Conservation (phyloP, 2,329 filamentous ascomycete species). For the Penicillium sp. region DNA sequence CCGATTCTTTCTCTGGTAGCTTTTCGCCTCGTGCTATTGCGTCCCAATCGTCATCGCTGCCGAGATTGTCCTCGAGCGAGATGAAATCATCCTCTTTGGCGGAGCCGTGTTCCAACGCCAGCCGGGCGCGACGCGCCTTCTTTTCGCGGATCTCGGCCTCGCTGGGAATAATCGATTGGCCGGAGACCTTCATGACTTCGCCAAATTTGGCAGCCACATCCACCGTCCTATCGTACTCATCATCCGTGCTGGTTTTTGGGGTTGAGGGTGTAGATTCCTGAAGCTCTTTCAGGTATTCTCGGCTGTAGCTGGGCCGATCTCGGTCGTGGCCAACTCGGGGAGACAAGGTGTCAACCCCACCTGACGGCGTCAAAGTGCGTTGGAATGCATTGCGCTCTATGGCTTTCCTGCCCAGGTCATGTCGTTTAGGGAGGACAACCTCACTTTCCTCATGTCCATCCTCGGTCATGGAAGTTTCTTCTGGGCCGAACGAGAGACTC, state of each 20-base stretch:
- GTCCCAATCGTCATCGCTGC: slow-evolving; percentile 47
- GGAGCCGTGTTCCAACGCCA: slow-evolving; percentile 65
- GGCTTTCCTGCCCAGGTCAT: slow-evolving; percentile 63
- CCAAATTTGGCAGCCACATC: slow-evolving; percentile 54
- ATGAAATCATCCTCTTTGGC: slow-evolving; percentile 65
- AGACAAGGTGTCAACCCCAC: slow-evolving; percentile 56
- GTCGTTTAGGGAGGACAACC: slow-evolving; percentile 60
- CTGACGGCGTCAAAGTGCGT: slow-evolving; percentile 52
- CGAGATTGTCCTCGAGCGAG: slow-evolving; percentile 40
- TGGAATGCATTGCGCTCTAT: slow-evolving; percentile 67
- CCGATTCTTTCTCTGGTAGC: slow-evolving; percentile 59
- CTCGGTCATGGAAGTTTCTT: slow-evolving; percentile 56
- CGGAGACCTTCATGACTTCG: slow-evolving; percentile 37
- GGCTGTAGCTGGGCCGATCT: slow-evolving; percentile 77
- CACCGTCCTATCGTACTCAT: slow-evolving; percentile 55
- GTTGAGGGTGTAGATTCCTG: slow-evolving; percentile 83
- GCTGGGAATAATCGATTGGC: slow-evolving; percentile 64
- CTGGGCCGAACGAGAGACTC: slow-evolving; percentile 74
- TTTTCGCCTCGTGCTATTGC: slow-evolving; percentile 51
- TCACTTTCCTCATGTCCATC: slow-evolving; percentile 57
- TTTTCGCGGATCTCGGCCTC: slow-evolving; percentile 86
- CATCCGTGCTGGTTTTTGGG: slow-evolving; percentile 56
- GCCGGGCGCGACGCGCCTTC: slow-evolving; percentile 81
- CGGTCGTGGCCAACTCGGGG: slow-evolving; percentile 63
- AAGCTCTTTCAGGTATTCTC: slow-evolving; percentile 82